Evolutionary conservation across 495 filamentous ascomycete genomes (phyloP).

Genomic region (Poronia punctata): DNA sequence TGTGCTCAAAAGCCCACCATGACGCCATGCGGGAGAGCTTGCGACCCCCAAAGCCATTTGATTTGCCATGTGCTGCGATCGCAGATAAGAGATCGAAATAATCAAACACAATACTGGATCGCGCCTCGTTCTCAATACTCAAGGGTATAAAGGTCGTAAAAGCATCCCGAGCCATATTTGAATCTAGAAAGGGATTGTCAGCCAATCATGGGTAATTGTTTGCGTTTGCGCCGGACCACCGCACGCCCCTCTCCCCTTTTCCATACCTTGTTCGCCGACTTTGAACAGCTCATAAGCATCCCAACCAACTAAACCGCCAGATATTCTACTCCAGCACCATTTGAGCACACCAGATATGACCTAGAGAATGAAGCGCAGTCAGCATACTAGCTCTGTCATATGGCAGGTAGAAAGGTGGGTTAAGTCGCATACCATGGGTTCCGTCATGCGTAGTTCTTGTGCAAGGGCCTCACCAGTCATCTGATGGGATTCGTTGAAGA

Average conservation of each 20-base stretch:
- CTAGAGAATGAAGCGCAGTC: constrained; percentile 37
- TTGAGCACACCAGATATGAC: constrained; percentile 91
- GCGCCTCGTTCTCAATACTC: constrained; percentile 82
- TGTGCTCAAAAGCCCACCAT: constrained; percentile 98
- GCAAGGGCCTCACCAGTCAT: constrained; percentile 61
- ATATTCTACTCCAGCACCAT: constrained; percentile 96
- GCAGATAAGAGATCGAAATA: constrained; percentile 94
- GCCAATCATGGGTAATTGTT: too few relatives aligned
- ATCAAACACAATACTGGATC: constrained; percentile 84
- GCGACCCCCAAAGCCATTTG: constrained; percentile 85
- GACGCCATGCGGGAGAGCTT: constrained; percentile 93
- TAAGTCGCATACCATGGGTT: constrained; percentile 69
- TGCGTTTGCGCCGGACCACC: too few relatives aligned
- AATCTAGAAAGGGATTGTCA: constrained; percentile 52
- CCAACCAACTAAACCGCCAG: constrained; percentile 92
- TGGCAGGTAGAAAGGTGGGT: neutral
- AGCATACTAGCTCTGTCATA: neutral
- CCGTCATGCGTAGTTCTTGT: constrained; percentile 86
- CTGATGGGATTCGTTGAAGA: constrained; percentile 57
- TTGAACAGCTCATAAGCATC: constrained; percentile 94
- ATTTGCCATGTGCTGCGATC: constrained; percentile 72
- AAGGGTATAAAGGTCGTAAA: constrained; percentile 96
- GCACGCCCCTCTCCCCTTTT: too few relatives aligned
- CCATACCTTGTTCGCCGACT: constrained; percentile 86
- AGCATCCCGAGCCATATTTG: constrained; percentile 81